A percentile compares a stretch with the other conserved stretches of the same genome.
Evolutionary conservation across 306 rosid genomes (phyloP).

Genomic region (Gynostemma pentaphyllum): DNA sequence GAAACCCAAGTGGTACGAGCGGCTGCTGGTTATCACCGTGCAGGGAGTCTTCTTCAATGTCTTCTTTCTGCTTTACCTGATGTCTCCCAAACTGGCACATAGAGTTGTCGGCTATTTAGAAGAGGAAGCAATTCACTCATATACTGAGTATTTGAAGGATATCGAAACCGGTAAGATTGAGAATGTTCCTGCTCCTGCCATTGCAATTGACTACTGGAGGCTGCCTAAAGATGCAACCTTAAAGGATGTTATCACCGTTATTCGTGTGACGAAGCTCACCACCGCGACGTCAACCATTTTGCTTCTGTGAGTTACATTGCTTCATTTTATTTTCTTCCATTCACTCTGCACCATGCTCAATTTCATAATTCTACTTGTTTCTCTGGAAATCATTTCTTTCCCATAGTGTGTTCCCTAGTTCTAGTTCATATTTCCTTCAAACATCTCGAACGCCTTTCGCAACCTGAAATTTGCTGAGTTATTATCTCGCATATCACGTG

Average conservation of each 20-base stretch:
- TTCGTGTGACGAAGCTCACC: conserved; percentile 78
- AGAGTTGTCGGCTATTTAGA: conserved; percentile 66
- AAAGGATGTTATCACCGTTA: conserved; percentile 52
- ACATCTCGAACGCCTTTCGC: no score
- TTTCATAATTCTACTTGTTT: not conserved
- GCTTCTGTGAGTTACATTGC: conserved; percentile 48
- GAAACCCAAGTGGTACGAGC: conserved; percentile 65
- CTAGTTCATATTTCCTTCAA: no score
- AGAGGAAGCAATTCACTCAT: conserved; percentile 56
- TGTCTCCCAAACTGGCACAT: conserved; percentile 60
- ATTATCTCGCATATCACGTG: no score
- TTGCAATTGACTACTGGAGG: conserved; percentile 80
- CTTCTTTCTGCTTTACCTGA: conserved; percentile 42
- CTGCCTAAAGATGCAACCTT: conserved; percentile 58
- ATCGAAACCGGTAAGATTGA: conserved; percentile 50
- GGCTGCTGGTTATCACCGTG: conserved; percentile 48
- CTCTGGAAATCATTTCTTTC: no score
- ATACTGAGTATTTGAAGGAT: conserved; percentile 43
- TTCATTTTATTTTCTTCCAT: not conserved
- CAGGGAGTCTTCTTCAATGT: conserved; percentile 79
- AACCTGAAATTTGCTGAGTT: no score
- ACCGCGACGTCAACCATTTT: conserved; percentile 74
- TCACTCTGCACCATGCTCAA: no score
- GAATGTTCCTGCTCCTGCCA: conserved; percentile 72
- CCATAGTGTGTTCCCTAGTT: no score